phyloP scores from a whole-genome alignment of 2,329 filamentous ascomycete species.

The Botryosphaeria dothidea region DNA sequence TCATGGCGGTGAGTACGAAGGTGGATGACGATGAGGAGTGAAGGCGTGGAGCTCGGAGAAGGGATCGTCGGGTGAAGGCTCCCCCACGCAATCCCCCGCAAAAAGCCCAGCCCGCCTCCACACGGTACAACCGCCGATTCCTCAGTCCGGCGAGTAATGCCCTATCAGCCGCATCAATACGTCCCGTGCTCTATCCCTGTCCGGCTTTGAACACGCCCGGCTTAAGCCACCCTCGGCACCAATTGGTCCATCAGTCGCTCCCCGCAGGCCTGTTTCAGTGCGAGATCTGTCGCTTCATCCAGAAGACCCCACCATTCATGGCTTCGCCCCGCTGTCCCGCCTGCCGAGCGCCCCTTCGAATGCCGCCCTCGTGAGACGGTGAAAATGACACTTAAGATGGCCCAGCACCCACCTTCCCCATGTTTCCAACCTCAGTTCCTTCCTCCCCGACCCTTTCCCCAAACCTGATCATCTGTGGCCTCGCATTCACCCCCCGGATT shows the following conservation, averaged over 20 bases:
- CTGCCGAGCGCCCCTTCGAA: not conserved
- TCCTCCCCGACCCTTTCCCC: not conserved
- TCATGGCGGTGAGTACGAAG: no score
- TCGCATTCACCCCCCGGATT: not conserved
- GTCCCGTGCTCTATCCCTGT: not conserved
- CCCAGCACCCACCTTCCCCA: not conserved
- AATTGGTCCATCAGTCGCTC: not conserved
- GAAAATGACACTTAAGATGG: not conserved
- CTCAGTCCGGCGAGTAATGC: not conserved
- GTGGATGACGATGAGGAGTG: no score
- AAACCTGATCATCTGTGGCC: not conserved
- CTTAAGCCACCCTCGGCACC: not conserved
- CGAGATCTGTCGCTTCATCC: not conserved
- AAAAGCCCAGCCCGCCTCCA: not conserved
- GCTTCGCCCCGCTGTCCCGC: not conserved
- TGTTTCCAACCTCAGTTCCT: not conserved
- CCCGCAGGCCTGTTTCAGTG: not conserved
- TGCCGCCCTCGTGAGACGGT: not conserved
- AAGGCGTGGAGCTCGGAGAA: not conserved
- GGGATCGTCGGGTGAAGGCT: not conserved
- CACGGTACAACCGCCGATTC: not conserved
- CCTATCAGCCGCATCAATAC: not conserved
- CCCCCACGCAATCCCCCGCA: not conserved
- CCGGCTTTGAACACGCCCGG: not conserved
- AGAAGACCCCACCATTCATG: not conserved